A percentile compares a stretch with the other conserved stretches of the same genome.
phyloP scores from a whole-genome alignment of 2,329 filamentous ascomycete genomes.

The Tolypocladium endophyticum region DNA sequence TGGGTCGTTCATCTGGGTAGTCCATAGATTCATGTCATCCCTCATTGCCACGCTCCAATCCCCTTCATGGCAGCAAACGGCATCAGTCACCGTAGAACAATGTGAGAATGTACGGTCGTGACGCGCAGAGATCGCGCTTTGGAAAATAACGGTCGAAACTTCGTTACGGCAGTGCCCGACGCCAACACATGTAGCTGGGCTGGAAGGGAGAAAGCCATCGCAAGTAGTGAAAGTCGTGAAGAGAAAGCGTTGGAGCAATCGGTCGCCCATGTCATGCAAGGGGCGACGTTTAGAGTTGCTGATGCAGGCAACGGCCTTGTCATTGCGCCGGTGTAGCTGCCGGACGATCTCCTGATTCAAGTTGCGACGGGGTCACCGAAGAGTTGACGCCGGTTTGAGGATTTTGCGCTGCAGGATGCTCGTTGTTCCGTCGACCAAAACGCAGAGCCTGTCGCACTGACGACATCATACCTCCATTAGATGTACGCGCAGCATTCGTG shows the following conservation, averaged over 20 bases:
- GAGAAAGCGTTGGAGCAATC: neutral
- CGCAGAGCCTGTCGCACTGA: slow-evolving; percentile 21
- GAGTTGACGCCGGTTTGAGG: slow-evolving; percentile 9
- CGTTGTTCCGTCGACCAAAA: slow-evolving; percentile 18
- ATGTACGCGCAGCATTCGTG: neutral
- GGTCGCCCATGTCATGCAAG: neutral
- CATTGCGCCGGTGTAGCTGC: slow-evolving; percentile 6
- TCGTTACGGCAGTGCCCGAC: slow-evolving; percentile 14
- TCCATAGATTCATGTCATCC: neutral
- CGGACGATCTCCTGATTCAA: slow-evolving; percentile 31
- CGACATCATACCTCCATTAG: slow-evolving; percentile 14
- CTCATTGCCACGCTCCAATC: neutral
- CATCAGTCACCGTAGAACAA: neutral
- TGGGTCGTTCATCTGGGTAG: neutral
- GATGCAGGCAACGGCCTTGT: neutral
- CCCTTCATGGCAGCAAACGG: neutral
- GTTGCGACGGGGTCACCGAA: slow-evolving; percentile 32
- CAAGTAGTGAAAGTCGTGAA: slow-evolving; percentile 10
- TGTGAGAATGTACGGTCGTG: neutral
- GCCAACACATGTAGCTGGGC: slow-evolving; percentile 5
- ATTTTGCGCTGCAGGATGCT: slow-evolving; percentile 5
- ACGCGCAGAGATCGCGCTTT: neutral
- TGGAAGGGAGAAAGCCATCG: slow-evolving; percentile 20
- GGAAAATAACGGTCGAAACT: slow-evolving; percentile 10
- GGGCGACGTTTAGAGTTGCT: too few species aligned